Conservation (phyloP, 768 basidiomycete genomes). For the Termitomyces sp. region DNA sequence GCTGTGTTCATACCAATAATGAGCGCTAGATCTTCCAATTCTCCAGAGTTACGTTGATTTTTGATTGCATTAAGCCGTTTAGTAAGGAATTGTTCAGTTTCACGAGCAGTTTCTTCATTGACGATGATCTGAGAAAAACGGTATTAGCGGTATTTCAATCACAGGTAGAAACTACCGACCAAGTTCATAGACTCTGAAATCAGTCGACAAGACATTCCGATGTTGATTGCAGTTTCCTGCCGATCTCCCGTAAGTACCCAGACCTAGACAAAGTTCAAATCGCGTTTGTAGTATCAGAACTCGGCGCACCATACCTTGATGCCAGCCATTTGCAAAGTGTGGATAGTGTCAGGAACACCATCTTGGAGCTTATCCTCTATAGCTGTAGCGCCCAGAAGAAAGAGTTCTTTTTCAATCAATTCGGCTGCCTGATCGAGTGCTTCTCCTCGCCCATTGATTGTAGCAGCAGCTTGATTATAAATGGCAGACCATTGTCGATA, state of each 20-base stretch:
- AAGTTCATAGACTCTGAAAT: conserved; percentile 99
- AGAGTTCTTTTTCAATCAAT: conserved; percentile 91
- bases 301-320: conserved; percentile 67
- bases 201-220: conserved; percentile 94
- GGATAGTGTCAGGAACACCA: conserved; percentile 97
- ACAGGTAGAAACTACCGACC: conserved; percentile 43
- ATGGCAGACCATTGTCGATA: conserved; percentile 87
- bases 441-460: conserved; percentile 92
- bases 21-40: conserved; percentile 92
- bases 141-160: not conserved
- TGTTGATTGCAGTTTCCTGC: conserved; percentile 99
- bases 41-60: conserved; percentile 87
- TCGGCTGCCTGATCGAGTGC: conserved; percentile 95
- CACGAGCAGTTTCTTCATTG: conserved; percentile 83
- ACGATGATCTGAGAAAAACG: conserved; percentile 71
- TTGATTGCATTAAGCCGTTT: conserved; percentile 92
- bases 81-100: conserved; percentile 81
- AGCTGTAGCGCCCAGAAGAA: conserved; percentile 92
- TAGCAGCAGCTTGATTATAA: conserved; percentile 91
- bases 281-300: not conserved
- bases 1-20: conserved; percentile 67
- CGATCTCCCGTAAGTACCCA: conserved; percentile 99
- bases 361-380: conserved; percentile 99
- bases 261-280: conserved; percentile 46
- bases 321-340: conserved; percentile 96